Evolutionary conservation across 192 early-diverging fungal species (phyloP), one percentile per base, ranked within the genome.

Genomic region (Backusella luteola): DNA sequence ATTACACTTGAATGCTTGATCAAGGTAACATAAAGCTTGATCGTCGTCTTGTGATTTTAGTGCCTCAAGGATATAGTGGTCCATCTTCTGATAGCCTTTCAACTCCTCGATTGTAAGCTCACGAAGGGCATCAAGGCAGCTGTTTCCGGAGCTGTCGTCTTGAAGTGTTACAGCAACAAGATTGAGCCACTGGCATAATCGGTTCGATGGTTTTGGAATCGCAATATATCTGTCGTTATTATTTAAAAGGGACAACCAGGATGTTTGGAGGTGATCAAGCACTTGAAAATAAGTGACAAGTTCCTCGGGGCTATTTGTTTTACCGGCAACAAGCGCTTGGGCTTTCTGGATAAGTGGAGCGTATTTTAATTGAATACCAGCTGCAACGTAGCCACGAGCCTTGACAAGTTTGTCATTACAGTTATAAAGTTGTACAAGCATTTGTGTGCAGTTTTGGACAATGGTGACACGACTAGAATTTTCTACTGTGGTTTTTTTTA

Each of bases 291-390:
- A 63, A 12, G 23, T 63, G 12, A 63, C 21, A 11, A 63, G 21
- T 0, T 63, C 26, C 26, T 29, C 56, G 2, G 21, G 26, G 5
- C 26, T 23, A 63, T 63, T 63, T 63, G 26, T 63, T 63, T 63
- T 29, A 3, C 56, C 23, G 9, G n/a, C 21, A 63, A 17, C 46
- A n/a, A 49, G 46, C 29, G 11, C 26, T 63, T 29, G 21, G 12
- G 56, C 11, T 29, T 63, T 29, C 12, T 26, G 8, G 21, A 29
- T 63, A 29, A 74, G 52, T 53, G 35, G 66, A 42, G 38, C 21
- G 23, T 36, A 74, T 35, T 36, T 74, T 56, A 63, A 74, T 66
- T 74, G 56, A 23, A 74, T 74, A 7, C 53, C 73, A 26, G 73
- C 42, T 26, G 56, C 59, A 23, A 56, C 36, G 6, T 74, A 74